Evolutionary conservation across 495 filamentous ascomycete genomes (phyloP), one percentile per base, ranked within the genome.

Genomic region (Neurospora pannonica): DNA sequence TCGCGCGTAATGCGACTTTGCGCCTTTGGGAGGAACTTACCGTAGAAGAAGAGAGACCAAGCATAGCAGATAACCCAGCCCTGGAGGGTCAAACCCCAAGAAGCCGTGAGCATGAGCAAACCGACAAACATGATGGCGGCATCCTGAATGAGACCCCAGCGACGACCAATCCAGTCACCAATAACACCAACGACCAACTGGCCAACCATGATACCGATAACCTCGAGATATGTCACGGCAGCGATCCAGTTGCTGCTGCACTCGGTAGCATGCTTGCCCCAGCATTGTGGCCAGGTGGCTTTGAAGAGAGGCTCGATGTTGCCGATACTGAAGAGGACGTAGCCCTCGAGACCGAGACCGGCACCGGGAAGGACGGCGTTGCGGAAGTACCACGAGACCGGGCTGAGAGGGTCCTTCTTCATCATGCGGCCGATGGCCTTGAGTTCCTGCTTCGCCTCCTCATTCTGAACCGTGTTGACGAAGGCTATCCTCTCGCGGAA

Each of bases 1-100:
- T 28, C 19, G 60, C 34, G 37, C 8, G 5, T 71, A 17, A 4
- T 60, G 19, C 31, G 31, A 54, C n/a, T 39, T 15, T n/a, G n/a
- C 38, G 46, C 19, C 38, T 36, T 37, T 3, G 24, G 6, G 9
- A 4, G 10, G 69, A 48, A 72, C 83, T 67, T 81, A 85, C 92
- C 90, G 81, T 97, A 97, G 83, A 97, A 90, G 84, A 97, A 97
- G 38, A 97, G 86, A 24, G 92, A 91, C 91, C 92, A 95, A 71
- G 90, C 91, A 79, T 97, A 97, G 86, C 93, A 96, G 79, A 96
- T 94, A 38, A 97, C 89, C 94, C 94, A 97, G 78, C 94, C 94
- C 74, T 97, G 90, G 74, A 94, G 86, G 60, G 88, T 92, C 4
- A 90, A 81, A 74, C 94, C 94, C 94, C 94, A 97, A 9, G 92